phyloP scores from a whole-genome alignment of 2,329 filamentous ascomycete genomes.

The Sclerotinia trifoliorum region DNA sequence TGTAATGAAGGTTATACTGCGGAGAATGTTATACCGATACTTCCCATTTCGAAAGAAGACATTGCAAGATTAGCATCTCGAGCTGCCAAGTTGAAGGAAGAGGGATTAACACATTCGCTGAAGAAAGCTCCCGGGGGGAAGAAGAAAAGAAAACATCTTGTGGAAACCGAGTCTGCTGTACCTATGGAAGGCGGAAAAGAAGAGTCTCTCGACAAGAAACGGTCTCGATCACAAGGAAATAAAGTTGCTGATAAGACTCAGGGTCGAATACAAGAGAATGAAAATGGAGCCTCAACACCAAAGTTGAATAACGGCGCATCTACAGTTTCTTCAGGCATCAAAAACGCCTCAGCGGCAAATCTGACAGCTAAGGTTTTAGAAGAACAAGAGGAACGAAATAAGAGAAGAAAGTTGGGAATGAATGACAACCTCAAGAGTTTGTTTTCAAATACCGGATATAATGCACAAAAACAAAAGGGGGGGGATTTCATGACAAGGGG shows the following conservation, averaged over 20 bases:
- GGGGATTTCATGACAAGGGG: constrained; percentile 60
- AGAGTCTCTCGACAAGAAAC: constrained; percentile 30
- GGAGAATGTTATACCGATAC: constrained; percentile 78
- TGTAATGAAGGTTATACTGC: constrained; percentile 73
- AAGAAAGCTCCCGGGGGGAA: constrained; percentile 75
- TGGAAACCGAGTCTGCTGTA: constrained; percentile 42
- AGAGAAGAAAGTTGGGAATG: constrained; percentile 66
- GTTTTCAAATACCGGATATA: constrained; percentile 48
- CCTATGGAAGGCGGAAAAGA: neutral
- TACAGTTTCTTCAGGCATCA: constrained; percentile 59
- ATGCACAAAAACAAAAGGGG: constrained; percentile 43
- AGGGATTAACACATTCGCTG: constrained; percentile 78
- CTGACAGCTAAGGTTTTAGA: constrained; percentile 83
- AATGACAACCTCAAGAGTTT: constrained; percentile 56
- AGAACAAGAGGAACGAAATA: constrained; percentile 81
- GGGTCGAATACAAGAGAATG: constrained; percentile 34
- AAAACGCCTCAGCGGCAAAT: constrained; percentile 81
- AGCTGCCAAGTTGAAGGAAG: constrained; percentile 64
- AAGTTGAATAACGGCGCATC: constrained; percentile 38
- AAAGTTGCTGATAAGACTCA: constrained; percentile 32
- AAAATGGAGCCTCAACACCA: constrained; percentile 21
- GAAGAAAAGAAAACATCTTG: constrained; percentile 69
- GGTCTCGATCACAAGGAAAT: constrained; percentile 33
- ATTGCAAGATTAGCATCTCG: constrained; percentile 65
- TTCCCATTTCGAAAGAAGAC: constrained; percentile 70